Evolutionary conservation across 331 rosid species (phyloP).

Genomic region (Acacia concinna): DNA sequence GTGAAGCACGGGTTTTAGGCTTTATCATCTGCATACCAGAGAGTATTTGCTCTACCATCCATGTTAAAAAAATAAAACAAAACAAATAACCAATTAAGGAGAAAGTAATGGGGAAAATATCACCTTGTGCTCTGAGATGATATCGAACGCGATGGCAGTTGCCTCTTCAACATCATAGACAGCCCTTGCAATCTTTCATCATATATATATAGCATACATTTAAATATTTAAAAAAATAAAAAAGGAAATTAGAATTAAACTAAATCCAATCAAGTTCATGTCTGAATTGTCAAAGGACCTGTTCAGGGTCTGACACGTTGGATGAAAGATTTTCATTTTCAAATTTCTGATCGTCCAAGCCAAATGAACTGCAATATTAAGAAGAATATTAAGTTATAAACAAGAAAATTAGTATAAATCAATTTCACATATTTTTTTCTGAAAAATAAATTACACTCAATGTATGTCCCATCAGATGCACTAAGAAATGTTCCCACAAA

Average conservation of each 20-base stretch:
- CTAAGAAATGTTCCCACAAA: slow-evolving; percentile 8
- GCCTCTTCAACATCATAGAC: slow-evolving; percentile 98
- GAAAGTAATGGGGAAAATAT: neutral
- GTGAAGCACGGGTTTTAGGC: slow-evolving; percentile 75
- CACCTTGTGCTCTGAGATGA: slow-evolving; percentile 84
- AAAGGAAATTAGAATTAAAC: slow-evolving; percentile 2
- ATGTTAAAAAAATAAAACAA: slow-evolving; percentile 13
- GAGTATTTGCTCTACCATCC: slow-evolving; percentile 19
- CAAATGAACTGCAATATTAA: slow-evolving; percentile 63
- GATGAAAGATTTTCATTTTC: slow-evolving; percentile 78
- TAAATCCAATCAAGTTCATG: slow-evolving; percentile 27
- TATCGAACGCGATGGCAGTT: slow-evolving; percentile 78
- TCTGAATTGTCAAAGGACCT: slow-evolving; percentile 53
- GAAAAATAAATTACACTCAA: slow-evolving; percentile 12
- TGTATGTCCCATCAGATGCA: slow-evolving; percentile 13
- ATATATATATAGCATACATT: slow-evolving; percentile 29
- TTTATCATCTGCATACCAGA: slow-evolving; percentile 71
- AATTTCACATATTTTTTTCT: slow-evolving; percentile 10
- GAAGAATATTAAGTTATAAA: slow-evolving; percentile 11
- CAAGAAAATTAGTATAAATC: slow-evolving; percentile 23
- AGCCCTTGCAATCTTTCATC: slow-evolving; percentile 79
- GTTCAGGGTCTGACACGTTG: slow-evolving; percentile 74
- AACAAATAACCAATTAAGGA: slow-evolving; percentile 15
- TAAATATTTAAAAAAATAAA: slow-evolving; percentile 30
- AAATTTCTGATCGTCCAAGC: slow-evolving; percentile 87